phyloP scores from a whole-genome alignment of 2,329 filamentous ascomycete species.

The Botryotinia narcissicola region DNA sequence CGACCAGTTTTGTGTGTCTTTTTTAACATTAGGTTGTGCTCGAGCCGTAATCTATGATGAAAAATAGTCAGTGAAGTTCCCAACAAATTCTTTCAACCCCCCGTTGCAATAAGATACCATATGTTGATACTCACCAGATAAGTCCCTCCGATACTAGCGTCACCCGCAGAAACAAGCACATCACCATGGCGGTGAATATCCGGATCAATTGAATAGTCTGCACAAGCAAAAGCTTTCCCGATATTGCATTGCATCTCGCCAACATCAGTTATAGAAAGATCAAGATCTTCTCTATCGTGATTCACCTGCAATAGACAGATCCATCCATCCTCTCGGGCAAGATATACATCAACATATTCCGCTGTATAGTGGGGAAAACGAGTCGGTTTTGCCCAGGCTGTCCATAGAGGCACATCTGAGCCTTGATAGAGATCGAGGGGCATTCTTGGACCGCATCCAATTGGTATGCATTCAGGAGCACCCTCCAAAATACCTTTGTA shows the following conservation, averaged over 20 bases:
- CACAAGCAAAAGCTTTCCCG: slow-evolving; percentile 75
- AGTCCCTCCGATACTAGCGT: slow-evolving; percentile 73
- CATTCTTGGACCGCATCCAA: not conserved
- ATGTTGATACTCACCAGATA: slow-evolving; percentile 46
- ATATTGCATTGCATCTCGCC: slow-evolving; percentile 71
- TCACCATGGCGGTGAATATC: slow-evolving; percentile 40
- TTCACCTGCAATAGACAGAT: slow-evolving; percentile 71
- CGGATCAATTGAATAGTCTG: slow-evolving; percentile 55
- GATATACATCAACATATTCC: slow-evolving; percentile 74
- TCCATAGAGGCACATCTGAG: slow-evolving; percentile 62
- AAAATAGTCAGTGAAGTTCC: slow-evolving; percentile 12
- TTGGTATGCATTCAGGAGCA: slow-evolving; percentile 40
- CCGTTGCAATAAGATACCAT: not conserved
- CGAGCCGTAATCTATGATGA: slow-evolving; percentile 52
- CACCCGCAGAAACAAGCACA: slow-evolving; percentile 45
- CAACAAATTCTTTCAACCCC: too few relatives aligned
- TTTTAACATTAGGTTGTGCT: slow-evolving; percentile 52
- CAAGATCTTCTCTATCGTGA: slow-evolving; percentile 49
- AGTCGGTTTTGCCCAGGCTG: slow-evolving; percentile 77
- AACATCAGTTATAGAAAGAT: slow-evolving; percentile 53
- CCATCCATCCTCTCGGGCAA: slow-evolving; percentile 84
- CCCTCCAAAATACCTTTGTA: slow-evolving; percentile 55
- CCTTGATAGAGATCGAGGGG: slow-evolving; percentile 41
- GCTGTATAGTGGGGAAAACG: slow-evolving; percentile 60
- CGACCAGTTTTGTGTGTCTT: slow-evolving; percentile 64